Base-by-base conservation (phyloP, 2,329 filamentous ascomycete species). In the Cryphonectria japonica region DNA sequence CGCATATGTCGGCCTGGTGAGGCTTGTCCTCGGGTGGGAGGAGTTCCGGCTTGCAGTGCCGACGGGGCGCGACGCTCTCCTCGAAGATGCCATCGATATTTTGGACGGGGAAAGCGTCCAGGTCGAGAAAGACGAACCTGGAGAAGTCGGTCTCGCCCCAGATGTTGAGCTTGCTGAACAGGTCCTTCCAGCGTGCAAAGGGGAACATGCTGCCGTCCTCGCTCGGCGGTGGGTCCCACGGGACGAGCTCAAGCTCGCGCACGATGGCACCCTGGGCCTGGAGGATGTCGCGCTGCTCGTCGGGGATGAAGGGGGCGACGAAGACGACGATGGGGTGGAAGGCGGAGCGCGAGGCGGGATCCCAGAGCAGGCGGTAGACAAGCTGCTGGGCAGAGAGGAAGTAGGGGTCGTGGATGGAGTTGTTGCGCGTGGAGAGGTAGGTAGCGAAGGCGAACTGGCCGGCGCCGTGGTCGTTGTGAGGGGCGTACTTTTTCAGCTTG, bases 121-220 rank as follows among this genome's bases (percentile, higher is more conserved):
- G 69, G 66, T 71, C 71, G 29, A 73, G 62, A 63, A 73, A 69
- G 54, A 54, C 66, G 52, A 73, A 41, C 37, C 69, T 63, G 6
- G 62, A 14, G n/a, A 71, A 39, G 66, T 71, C 69, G 46, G 64
- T 57, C 71, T 69, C 63, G 7, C 57, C 71, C 71, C 69, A 71
- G 59, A 73, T 73, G 63, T 73, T 73, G 66, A 71, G 71, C 71
- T 69, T 73, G 69, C 66, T 67, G 66, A 71, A 73, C 22, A 71
- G 69, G 63, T 73, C 71, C 54, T 37, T 29, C 71, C 69, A 71
- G n/a, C 69, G 71, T 7, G 69, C 71, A 32, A 71, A 73, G 32
- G 71, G 71, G 52, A 71, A 70, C 34, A 69, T 69, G 39, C 65
- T 37, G 6, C 59, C 68, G 32, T 61, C 62, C 26, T 50, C 69